Conservation (phyloP, 2,329 filamentous ascomycete genomes). For the Daldinia eschscholtzii region DNA sequence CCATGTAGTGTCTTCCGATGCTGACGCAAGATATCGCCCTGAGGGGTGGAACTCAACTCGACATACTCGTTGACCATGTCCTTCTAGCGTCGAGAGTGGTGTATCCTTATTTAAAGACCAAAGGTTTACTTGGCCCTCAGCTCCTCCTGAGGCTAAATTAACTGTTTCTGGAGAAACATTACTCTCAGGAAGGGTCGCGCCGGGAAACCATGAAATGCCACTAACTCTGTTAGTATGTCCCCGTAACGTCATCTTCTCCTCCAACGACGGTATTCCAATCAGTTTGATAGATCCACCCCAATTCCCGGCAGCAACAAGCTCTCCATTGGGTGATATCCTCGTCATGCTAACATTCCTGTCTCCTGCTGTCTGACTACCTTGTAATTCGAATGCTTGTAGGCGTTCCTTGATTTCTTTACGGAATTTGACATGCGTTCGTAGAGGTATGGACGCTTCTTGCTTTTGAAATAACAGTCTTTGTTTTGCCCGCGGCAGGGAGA, state of each 20-base stretch:
- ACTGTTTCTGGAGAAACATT: conserved; percentile 78
- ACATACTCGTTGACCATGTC: conserved; percentile 89
- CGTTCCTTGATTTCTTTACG: conserved; percentile 89
- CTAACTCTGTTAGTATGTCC: conserved; percentile 92
- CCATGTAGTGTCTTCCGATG: conserved; percentile 97
- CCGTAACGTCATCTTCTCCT: conserved; percentile 79
- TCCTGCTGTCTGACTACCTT: conserved; percentile 91
- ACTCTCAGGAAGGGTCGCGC: conserved; percentile 78
- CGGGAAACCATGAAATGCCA: conserved; percentile 90
- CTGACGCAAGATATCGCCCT: conserved; percentile 88
- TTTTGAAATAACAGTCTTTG: conserved; percentile 82
- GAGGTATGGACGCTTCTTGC: conserved; percentile 82
- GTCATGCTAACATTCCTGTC: conserved; percentile 93
- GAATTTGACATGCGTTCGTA: conserved; percentile 92
- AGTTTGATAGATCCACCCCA: conserved; percentile 93
- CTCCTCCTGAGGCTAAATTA: conserved; percentile 91
- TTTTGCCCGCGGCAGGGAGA: conserved; percentile 85
- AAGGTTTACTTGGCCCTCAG: conserved; percentile 86
- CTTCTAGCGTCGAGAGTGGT: conserved; percentile 82
- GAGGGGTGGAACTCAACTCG: conserved; percentile 95
- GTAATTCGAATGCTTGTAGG: conserved; percentile 86
- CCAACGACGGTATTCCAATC: conserved; percentile 84
- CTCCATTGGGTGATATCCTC: conserved; percentile 86
- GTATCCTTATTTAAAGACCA: conserved; percentile 92
- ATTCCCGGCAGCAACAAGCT: conserved; percentile 88